Evolutionary conservation across 1,284 basidiomycete species (phyloP).

Genomic region (Coniferiporia sulphurascens): DNA sequence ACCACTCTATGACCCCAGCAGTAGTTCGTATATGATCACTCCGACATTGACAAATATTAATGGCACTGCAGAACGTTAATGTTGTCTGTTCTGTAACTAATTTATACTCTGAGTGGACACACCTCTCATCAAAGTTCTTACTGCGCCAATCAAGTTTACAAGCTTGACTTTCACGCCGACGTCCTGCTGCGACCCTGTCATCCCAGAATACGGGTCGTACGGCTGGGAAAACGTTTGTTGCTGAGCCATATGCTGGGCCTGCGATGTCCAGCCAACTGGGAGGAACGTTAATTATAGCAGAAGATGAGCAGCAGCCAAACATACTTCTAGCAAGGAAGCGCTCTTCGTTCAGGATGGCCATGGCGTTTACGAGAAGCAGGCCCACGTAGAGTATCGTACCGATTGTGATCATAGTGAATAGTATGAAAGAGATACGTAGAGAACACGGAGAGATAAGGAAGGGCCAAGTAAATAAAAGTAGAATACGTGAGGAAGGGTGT

Average conservation of each 20-base stretch:
- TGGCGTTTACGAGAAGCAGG: conserved; percentile 85
- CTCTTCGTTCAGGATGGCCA: conserved; percentile 93
- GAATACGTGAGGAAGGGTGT: background rate
- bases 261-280: conserved; percentile 82
- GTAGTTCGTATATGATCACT: conserved; percentile 78
- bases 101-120: conserved; percentile 29
- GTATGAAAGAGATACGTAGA: conserved; percentile 21
- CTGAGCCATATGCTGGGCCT: conserved; percentile 55
- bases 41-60: conserved; percentile 79
- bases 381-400: conserved; percentile 69
- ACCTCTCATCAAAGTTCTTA: conserved; percentile 95
- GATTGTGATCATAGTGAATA: conserved; percentile 29
- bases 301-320: conserved; percentile 28
- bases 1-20: conserved; percentile 40
- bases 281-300: background rate
- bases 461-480: background rate
- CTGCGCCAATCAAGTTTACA: conserved; percentile 89
- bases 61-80: conserved; percentile 56
- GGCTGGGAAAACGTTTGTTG: conserved; percentile 56
- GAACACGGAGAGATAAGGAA: conserved; percentile 10
- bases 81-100: conserved; percentile 2
- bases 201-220: conserved; percentile 58
- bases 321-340: conserved; percentile 89
- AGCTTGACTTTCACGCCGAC: conserved; percentile 79
- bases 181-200: conserved; percentile 48